These are phyloP conservation scores for Plasmodium fragile DNA, from an alignment of 169 alveolate genomes.

Conservation along the genomic window DNA sequence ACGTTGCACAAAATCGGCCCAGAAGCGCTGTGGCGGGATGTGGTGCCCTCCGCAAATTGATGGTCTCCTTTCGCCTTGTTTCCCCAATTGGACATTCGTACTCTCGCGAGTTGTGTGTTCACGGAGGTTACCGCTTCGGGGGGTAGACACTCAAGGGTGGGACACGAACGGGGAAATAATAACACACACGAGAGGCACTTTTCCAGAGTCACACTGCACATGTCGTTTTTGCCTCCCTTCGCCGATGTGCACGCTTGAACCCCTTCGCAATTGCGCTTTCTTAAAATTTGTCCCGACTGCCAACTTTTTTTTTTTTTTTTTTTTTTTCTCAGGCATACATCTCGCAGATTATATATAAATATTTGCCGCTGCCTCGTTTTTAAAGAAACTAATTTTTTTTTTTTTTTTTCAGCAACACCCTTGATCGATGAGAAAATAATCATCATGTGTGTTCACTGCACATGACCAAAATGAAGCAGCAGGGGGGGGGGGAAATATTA, in stretches of 20 bases:
- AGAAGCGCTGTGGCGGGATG: not conserved
- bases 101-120: not conserved
- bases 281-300: not conserved
- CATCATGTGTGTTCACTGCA: not conserved
- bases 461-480: not conserved
- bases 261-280: not conserved
- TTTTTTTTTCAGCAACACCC: not conserved
- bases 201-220: not conserved
- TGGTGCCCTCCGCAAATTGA: not conserved
- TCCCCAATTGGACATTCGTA: not conserved
- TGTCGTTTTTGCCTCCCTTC: not conserved
- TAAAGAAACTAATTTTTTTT: not conserved
- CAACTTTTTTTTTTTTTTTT: not conserved
- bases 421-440: not conserved
- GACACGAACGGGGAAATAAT: not conserved
- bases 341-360: not conserved
- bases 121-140: not conserved
- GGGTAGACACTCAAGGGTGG: not conserved
- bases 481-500: not conserved
- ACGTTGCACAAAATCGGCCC: not conserved
- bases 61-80: not conserved
- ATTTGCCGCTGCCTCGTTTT: not conserved
- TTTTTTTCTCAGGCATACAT: not conserved
- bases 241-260: slow-evolving; percentile 6
- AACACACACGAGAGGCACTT: not conserved